Evolutionary conservation across 2,329 filamentous ascomycete genomes (phyloP).

Genomic region (Zasmidium cellare): DNA sequence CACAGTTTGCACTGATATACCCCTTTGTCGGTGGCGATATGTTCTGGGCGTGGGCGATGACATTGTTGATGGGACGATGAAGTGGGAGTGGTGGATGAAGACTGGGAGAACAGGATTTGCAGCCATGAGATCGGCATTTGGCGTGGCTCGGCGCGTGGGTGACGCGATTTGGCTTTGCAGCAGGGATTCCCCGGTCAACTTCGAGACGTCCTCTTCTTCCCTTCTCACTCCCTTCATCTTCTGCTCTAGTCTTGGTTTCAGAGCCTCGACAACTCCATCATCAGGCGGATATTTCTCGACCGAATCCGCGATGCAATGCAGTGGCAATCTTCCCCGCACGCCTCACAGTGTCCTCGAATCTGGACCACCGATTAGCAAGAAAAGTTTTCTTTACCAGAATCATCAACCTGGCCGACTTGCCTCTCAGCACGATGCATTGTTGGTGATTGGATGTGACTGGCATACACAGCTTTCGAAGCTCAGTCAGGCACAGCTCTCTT

Average conservation of each 20-base stretch:
- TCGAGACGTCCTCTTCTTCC: background rate
- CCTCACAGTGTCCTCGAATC: no score
- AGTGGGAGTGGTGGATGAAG: background rate
- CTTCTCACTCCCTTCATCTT: background rate
- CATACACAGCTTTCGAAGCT: no score
- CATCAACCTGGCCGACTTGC: no score
- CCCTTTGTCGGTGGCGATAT: background rate
- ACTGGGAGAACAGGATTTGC: background rate
- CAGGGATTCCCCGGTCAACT: background rate
- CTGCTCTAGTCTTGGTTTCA: background rate
- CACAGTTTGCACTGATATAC: no score
- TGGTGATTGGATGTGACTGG: no score
- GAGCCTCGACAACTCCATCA: background rate
- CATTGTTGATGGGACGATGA: background rate
- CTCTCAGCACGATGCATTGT: no score
- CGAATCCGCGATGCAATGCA: no score
- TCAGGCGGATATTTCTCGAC: background rate
- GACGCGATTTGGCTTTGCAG: background rate
- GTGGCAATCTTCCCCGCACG: no score
- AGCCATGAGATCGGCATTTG: background rate
- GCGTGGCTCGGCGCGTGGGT: background rate
- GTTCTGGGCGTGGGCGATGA: background rate
- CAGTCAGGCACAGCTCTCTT: no score
- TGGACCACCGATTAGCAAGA: no score
- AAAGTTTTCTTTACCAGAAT: no score